Evolutionary conservation across 192 early-diverging fungal species (phyloP).

Genomic region (Podila horticola): DNA sequence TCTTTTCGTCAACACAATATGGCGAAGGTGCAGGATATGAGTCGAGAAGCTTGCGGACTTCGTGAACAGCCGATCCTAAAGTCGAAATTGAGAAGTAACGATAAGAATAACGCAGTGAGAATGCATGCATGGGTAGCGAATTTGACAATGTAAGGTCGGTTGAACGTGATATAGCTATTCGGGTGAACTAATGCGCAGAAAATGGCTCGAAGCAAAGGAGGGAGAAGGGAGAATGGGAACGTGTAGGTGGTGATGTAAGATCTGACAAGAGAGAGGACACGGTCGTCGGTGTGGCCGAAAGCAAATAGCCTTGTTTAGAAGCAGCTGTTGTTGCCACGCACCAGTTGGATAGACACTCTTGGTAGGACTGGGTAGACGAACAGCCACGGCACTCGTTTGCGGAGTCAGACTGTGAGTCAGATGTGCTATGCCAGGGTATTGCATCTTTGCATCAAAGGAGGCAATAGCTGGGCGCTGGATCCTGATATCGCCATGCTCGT

Average conservation of each 20-base stretch:
- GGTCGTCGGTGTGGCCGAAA: neutral
- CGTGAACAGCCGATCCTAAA: slow-evolving; percentile 34
- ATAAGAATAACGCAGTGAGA: slow-evolving; percentile 16
- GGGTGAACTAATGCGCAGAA: slow-evolving; percentile 2
- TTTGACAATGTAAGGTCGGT: neutral
- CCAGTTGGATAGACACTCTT: slow-evolving; percentile 13
- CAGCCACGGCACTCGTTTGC: slow-evolving; percentile 3
- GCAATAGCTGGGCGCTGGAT: slow-evolving; percentile 16
- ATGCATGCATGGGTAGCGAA: slow-evolving; percentile 18
- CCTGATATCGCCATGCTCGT: slow-evolving; percentile 20
- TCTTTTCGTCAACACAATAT: slow-evolving; percentile 50
- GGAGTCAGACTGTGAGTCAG: slow-evolving; percentile 8
- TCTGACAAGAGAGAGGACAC: neutral
- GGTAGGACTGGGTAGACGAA: slow-evolving; percentile 8
- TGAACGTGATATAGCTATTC: neutral
- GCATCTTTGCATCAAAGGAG: slow-evolving; percentile 13
- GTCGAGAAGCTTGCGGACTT: slow-evolving; percentile 35
- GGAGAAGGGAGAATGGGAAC: neutral
- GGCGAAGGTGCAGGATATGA: slow-evolving; percentile 49
- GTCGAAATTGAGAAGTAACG: neutral
- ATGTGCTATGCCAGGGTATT: slow-evolving; percentile 41
- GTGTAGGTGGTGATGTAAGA: neutral
- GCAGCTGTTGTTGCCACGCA: slow-evolving; percentile 8
- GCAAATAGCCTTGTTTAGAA: no score
- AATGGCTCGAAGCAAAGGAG: neutral